phyloP scores from a whole-genome alignment of 1,139 yeast species.

The Taphrina deformans region DNA sequence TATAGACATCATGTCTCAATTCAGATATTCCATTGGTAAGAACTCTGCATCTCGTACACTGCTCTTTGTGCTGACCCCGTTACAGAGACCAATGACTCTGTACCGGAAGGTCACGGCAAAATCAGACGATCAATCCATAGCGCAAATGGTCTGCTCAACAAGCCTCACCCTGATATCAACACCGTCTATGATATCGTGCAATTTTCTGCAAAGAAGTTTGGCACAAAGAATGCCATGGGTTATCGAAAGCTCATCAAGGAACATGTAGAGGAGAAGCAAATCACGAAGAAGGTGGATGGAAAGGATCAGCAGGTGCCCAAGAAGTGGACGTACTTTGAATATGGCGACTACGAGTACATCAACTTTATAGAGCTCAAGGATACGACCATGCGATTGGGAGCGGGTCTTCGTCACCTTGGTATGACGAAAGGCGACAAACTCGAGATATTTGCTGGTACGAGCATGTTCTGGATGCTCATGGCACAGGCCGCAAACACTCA shows the following conservation, averaged over 20 bases:
- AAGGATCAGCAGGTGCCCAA: constrained; percentile 69
- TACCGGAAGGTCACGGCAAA: constrained; percentile 32
- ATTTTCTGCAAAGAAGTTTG: constrained; percentile 63
- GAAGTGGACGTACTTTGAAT: constrained; percentile 83
- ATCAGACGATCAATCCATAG: constrained; percentile 34
- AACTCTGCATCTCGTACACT: no score
- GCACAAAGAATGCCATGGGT: constrained; percentile 63
- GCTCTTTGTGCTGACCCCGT: background rate
- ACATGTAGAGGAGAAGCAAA: constrained; percentile 71
- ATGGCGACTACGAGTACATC: constrained; percentile 67
- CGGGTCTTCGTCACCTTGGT: constrained; percentile 77
- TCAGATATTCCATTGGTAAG: constrained; percentile 23
- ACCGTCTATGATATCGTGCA: constrained; percentile 70
- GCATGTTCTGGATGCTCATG: constrained; percentile 36
- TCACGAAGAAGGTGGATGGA: constrained; percentile 78
- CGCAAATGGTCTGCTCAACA: constrained; percentile 52
- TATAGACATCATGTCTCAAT: constrained; percentile 11
- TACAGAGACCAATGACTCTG: constrained; percentile 14
- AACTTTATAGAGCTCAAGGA: constrained; percentile 60
- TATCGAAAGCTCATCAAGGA: constrained; percentile 74
- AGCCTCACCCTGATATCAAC: constrained; percentile 48
- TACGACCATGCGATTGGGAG: constrained; percentile 60
- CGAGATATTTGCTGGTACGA: constrained; percentile 73
- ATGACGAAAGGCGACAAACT: constrained; percentile 63
- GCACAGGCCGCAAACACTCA: constrained; percentile 47